Evolutionary conservation across 148 eudicot genomes (phyloP).

Genomic region (Selenicereus undatus): DNA sequence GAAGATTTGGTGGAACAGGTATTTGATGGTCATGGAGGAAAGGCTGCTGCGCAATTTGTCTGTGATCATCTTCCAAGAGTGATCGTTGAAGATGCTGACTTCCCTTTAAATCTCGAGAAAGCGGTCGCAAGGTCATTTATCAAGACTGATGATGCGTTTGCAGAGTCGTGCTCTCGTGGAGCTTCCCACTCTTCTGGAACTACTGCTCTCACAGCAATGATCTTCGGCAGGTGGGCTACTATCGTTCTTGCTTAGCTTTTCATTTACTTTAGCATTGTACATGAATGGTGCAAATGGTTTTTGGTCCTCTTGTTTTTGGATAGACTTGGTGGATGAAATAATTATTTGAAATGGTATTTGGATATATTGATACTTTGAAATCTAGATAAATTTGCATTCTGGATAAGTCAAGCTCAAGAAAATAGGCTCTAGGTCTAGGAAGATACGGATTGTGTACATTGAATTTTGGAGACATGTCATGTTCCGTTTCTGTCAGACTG

Average conservation of each 20-base stretch:
- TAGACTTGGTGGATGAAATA: too few relatives aligned
- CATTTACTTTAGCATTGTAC: not conserved
- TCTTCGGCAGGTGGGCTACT: conserved; percentile 73
- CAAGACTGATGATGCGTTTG: conserved; percentile 83
- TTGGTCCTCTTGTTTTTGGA: not conserved
- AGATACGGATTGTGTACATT: not conserved
- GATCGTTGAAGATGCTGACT: conserved; percentile 88
- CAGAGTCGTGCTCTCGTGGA: conserved; percentile 60
- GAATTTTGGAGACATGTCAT: not conserved
- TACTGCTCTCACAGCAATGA: conserved; percentile 96
- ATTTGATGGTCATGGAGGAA: conserved; percentile 97
- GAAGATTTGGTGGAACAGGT: conserved; percentile 45
- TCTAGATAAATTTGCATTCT: too few relatives aligned
- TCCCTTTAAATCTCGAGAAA: conserved; percentile 83
- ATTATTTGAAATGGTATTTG: not conserved
- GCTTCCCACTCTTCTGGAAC: conserved; percentile 80
- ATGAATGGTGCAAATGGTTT: not conserved
- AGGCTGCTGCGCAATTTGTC: conserved; percentile 83
- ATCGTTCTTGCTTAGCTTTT: not conserved
- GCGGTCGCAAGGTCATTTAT: conserved; percentile 82
- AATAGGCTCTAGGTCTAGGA: too few relatives aligned
- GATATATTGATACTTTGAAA: not conserved
- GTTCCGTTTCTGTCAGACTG: not conserved
- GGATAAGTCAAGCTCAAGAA: too few relatives aligned
- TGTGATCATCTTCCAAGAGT: conserved; percentile 89